A percentile compares a stretch with the other conserved stretches of the same genome.
phyloP scores from a whole-genome alignment of 768 basidiomycete genomes.

The Harrya chromipes region DNA sequence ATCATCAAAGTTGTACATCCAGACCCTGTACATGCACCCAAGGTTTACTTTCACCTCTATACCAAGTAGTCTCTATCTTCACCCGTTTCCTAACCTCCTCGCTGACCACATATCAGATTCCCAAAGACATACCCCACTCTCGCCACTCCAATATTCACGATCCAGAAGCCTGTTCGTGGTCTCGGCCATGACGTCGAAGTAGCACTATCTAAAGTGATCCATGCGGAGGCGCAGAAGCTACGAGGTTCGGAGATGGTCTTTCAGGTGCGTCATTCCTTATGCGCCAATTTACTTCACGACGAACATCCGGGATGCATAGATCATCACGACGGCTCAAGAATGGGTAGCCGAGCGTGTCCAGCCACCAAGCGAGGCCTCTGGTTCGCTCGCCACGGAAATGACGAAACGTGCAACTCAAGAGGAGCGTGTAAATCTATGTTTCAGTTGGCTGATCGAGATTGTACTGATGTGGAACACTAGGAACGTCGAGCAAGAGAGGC shows the following conservation, averaged over 20 bases:
- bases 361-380: constrained; percentile 55
- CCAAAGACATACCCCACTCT: constrained; percentile 81
- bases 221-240: constrained; percentile 60
- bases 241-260: constrained; percentile 78
- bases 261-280: constrained; percentile 44
- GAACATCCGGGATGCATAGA: constrained; percentile 37
- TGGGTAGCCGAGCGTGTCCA: constrained; percentile 61
- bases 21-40: constrained; percentile 50
- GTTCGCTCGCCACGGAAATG: constrained; percentile 80
- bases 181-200: constrained; percentile 54
- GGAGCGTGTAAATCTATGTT: constrained; percentile 48
- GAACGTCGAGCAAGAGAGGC: constrained; percentile 53
- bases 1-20: constrained; percentile 70
- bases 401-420: constrained; percentile 66
- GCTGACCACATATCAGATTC: constrained; percentile 43
- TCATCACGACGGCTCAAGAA: constrained; percentile 65
- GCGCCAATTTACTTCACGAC: neutral
- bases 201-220: constrained; percentile 57
- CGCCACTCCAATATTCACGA: constrained; percentile 62
- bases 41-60: constrained; percentile 64
- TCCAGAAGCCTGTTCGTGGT: constrained; percentile 63
- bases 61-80: constrained; percentile 51
- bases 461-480: constrained; percentile 29
- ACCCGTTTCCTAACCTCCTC: neutral
- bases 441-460: neutral